Percentiles rank a stretch among this genome's conserved stretches.
phyloP scores from a whole-genome alignment of 306 rosid genomes.

The Vigna reflexopilosa region DNA sequence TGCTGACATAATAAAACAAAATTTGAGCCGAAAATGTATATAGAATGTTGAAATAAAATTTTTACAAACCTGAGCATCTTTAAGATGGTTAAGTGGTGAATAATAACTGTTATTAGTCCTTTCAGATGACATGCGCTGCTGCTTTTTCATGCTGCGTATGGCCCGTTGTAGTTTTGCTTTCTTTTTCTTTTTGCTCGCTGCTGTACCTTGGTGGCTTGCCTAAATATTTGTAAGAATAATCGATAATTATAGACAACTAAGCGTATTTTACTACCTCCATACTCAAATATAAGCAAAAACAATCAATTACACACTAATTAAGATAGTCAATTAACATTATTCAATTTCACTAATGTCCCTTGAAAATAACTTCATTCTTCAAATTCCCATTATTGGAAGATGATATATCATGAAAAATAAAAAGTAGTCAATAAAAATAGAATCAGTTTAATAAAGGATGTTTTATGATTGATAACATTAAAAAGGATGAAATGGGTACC shows the following conservation, averaged over 20 bases:
- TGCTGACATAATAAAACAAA: slow-evolving; percentile 24
- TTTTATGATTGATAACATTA: too few relatives aligned
- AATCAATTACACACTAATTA: too few relatives aligned
- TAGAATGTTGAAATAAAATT: slow-evolving; percentile 11
- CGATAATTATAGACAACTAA: slow-evolving; percentile 5
- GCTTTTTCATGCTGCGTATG: slow-evolving; percentile 74
- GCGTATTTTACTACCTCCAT: not conserved
- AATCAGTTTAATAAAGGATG: too few relatives aligned
- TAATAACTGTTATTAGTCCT: slow-evolving; percentile 57
- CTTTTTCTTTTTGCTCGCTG: slow-evolving; percentile 90
- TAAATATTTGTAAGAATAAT: slow-evolving; percentile 38
- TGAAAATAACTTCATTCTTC: too few relatives aligned
- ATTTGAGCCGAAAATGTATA: slow-evolving; percentile 25
- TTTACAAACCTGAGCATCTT: slow-evolving; percentile 80
- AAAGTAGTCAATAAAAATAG: too few relatives aligned
- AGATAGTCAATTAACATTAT: too few relatives aligned
- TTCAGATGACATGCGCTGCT: slow-evolving; percentile 75
- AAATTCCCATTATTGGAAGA: too few relatives aligned
- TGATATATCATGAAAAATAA: too few relatives aligned
- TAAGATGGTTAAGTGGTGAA: slow-evolving; percentile 87
- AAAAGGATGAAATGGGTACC: not conserved
- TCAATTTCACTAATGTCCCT: too few relatives aligned
- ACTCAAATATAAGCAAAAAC: too few relatives aligned
- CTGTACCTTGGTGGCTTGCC: slow-evolving; percentile 91
- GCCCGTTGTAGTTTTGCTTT: slow-evolving; percentile 82